Conservation (phyloP, 768 basidiomycete species). For the Sarcodon sp. region DNA sequence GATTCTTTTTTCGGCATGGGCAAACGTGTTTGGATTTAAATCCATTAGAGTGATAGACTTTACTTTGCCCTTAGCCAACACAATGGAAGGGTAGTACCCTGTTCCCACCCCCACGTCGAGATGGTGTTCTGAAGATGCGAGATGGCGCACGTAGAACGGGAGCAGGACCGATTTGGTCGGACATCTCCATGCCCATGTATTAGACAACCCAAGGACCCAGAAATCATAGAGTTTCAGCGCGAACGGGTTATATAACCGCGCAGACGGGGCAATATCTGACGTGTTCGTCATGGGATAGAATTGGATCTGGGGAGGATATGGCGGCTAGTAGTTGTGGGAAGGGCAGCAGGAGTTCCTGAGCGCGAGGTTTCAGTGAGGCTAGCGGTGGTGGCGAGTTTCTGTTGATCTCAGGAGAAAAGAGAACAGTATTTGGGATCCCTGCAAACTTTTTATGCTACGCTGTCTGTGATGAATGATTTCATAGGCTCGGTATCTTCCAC, state of each 20-base stretch:
- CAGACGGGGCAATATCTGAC: conserved; percentile 3
- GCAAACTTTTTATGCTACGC: too few relatives aligned
- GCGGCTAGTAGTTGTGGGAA: too few relatives aligned
- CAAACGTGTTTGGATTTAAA: conserved; percentile 7
- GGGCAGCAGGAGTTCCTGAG: too few relatives aligned
- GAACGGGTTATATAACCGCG: conserved; percentile 2
- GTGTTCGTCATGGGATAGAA: neutral
- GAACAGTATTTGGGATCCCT: too few relatives aligned
- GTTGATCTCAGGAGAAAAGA: too few relatives aligned
- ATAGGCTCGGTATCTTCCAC: too few relatives aligned
- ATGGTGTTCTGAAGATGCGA: conserved; percentile 6
- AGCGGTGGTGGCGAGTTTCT: too few relatives aligned
- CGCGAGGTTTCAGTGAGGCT: too few relatives aligned
- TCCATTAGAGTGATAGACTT: conserved; percentile 8
- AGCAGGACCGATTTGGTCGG: conserved; percentile 4
- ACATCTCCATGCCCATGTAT: conserved; percentile 7
- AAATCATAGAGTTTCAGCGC: conserved; percentile 6
- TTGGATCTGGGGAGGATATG: too few relatives aligned
- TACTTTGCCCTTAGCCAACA: neutral
- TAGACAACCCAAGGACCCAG: conserved; percentile 6
- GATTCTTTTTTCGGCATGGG: conserved; percentile 2
- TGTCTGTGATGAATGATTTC: too few relatives aligned
- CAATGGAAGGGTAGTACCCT: conserved; percentile 8
- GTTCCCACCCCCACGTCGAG: conserved; percentile 10
- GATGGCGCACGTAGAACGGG: conserved; percentile 8